Evolutionary conservation across 1,284 basidiomycete species (phyloP).

Genomic region (Malassezia psittaci): DNA sequence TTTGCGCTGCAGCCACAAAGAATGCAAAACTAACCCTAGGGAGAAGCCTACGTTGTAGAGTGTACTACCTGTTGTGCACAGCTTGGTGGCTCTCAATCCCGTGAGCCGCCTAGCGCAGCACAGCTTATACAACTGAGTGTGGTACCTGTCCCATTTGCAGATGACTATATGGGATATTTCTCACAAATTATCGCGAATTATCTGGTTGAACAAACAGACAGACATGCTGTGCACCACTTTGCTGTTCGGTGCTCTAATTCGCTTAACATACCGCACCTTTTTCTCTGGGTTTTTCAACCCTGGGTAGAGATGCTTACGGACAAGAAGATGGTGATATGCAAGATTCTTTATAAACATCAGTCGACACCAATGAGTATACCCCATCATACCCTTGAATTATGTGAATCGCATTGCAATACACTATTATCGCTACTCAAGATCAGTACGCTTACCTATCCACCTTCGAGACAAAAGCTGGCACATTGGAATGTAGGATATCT

Average conservation of each 20-base stretch:
- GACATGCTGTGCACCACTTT: slow-evolving; percentile 17
- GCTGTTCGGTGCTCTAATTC: neutral
- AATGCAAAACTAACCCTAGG: slow-evolving; percentile 9
- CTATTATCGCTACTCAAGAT: neutral
- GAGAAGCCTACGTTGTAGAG: neutral
- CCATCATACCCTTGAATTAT: neutral
- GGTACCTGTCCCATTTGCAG: neutral
- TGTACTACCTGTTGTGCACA: neutral
- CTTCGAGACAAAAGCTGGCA: slow-evolving; percentile 1
- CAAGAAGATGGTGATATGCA: neutral
- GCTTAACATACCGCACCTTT: neutral
- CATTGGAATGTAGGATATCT: slow-evolving; percentile 15
- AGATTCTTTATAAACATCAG: slow-evolving; percentile 3
- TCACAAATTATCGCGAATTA: slow-evolving; percentile 1
- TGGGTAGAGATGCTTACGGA: neutral
- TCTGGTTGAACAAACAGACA: slow-evolving; percentile 14
- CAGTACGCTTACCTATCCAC: slow-evolving; percentile 4
- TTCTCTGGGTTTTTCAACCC: slow-evolving; percentile 17
- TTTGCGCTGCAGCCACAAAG: slow-evolving; percentile 2
- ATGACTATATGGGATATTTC: neutral
- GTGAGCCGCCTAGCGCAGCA: neutral
- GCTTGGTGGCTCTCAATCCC: neutral
- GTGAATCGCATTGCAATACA: neutral
- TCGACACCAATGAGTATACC: neutral
- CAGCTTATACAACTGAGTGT: slow-evolving; percentile 7